Base-by-base conservation (phyloP, 2,329 filamentous ascomycete species). In the Exophiala dermatitidis region DNA sequence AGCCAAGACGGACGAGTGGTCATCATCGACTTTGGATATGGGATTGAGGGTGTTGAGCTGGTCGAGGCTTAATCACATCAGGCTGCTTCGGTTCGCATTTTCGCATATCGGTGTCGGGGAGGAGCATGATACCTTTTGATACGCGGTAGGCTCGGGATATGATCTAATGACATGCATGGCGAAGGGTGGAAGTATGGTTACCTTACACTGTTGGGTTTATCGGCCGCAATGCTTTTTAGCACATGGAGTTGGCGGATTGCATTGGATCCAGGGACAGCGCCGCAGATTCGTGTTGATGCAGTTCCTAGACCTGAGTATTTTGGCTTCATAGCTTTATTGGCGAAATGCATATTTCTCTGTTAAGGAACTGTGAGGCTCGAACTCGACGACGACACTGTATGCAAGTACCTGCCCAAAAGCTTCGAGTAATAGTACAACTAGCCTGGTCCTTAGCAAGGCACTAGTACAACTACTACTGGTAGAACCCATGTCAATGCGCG, bases 1-100 rank as follows among this genome's bases (percentile, higher is more conserved):
- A 93, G 90, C 46, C 93, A 98, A 70, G 90, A 96, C 65, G 87
- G 90, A 33, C 85, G 94, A 67, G 90, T 94, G 48, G 73, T 97
- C 54, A 86, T 98, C 56, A 85, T 97, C 77, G 93, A 98, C 72
- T 98, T 97, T 73, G 93, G 82, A 10, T 79, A 79, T 64, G 72
- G 74, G 12, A 70, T 81, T 50, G 69, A 76, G 55, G 77, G 77
- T 31, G 73, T 77, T 56, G 76, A 80, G 31, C 63, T 78, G 56
- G 66, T 82, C 53, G 71, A 75, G 56, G 71, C 60, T 37, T 63
- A 3, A 53, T 19, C 19, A 19, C 19, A 19, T 19, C 19, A 19
- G 19, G 40, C 5, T 5, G 28, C 28, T 19, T 29, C 9, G 12
- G 46, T 7, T 28, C 4, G 38, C 5, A 26, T 7, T 6, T 8